Conservation (phyloP, 306 rosid genomes). For the Castanea mollissima region DNA sequence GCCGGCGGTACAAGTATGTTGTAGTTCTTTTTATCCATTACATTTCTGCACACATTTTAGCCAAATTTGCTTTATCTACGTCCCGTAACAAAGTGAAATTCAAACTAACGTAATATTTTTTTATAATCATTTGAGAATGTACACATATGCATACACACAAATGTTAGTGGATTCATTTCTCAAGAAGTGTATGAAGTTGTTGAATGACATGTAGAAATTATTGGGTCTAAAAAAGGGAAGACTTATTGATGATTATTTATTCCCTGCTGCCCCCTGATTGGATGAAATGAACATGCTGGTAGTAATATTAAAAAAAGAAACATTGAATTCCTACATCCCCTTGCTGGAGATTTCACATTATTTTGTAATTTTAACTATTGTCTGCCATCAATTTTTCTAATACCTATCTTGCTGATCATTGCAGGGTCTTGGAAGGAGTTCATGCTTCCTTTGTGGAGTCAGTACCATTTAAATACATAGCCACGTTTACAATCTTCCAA, state of each 20-base stretch:
- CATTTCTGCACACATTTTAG: background rate
- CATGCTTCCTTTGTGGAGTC: conserved; percentile 83
- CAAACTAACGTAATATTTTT: background rate
- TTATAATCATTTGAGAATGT: background rate
- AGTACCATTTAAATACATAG: conserved; percentile 57
- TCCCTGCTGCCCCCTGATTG: background rate
- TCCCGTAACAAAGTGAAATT: background rate
- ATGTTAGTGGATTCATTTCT: background rate
- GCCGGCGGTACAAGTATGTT: conserved; percentile 72
- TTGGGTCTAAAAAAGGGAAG: background rate
- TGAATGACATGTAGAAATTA: background rate
- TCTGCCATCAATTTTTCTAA: background rate
- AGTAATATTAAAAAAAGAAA: background rate
- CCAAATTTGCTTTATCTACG: background rate
- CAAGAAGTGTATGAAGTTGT: background rate
- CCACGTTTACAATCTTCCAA: conserved; percentile 67
- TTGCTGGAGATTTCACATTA: background rate
- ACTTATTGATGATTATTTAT: background rate
- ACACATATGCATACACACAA: background rate
- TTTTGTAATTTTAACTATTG: background rate
- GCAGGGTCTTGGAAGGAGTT: conserved; percentile 69
- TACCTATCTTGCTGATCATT: background rate
- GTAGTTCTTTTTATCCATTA: background rate
- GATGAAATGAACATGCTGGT: background rate
- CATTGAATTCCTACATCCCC: background rate